phyloP scores from a whole-genome alignment of 2,329 filamentous ascomycete species.

The Ceratocystis albifundus region DNA sequence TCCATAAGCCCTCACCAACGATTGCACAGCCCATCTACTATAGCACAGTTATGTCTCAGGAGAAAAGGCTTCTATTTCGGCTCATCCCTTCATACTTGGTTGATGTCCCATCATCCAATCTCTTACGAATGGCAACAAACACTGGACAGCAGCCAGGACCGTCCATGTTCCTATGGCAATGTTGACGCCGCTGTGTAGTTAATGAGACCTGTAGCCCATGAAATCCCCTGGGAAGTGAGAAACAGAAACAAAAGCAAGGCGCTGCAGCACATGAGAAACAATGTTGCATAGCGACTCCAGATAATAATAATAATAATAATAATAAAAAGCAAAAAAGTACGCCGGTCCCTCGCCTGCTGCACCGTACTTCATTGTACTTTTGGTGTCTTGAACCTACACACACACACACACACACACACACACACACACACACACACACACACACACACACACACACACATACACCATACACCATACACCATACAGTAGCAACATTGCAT shows the following conservation, averaged over 20 bases:
- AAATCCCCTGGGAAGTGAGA: too few relatives aligned
- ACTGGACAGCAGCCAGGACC: too few relatives aligned
- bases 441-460: neutral
- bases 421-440: neutral
- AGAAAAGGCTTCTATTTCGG: constrained; percentile 1
- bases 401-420: neutral
- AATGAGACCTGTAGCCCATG: neutral
- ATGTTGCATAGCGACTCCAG: neutral
- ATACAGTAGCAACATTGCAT: constrained; percentile 5
- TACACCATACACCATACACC: too few relatives aligned
- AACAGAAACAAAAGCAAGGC: too few relatives aligned
- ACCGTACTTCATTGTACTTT: neutral
- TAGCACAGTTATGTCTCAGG: constrained; percentile 6
- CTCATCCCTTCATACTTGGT: neutral
- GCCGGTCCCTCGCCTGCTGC: too few relatives aligned
- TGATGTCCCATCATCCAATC: neutral
- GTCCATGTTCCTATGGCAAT: neutral
- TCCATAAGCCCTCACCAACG: neutral
- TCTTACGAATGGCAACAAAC: neutral
- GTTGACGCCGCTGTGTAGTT: neutral
- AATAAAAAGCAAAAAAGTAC: neutral
- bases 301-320: too few relatives aligned
- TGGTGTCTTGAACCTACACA: neutral
- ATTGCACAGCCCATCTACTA: neutral
- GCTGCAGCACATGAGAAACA: too few relatives aligned